These are phyloP conservation scores for Yarrowia osloensis DNA, from an alignment of 805 yeast species.

Conservation along the genomic window DNA sequence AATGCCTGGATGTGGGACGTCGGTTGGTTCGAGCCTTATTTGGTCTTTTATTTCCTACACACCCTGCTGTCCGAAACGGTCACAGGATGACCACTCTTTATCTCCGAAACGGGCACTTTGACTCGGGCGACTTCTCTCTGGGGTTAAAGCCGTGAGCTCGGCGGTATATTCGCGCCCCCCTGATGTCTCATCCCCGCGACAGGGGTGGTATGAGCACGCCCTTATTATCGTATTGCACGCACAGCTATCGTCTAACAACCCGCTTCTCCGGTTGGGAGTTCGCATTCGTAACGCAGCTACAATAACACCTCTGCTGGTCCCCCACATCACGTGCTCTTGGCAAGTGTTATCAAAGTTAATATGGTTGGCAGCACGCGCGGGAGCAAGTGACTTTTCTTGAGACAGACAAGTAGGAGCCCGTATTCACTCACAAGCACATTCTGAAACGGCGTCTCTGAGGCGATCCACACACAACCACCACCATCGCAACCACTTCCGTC, in stretches of 20 bases:
- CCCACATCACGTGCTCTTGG: constrained; percentile 21
- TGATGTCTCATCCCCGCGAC: background rate
- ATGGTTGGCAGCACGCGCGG: background rate
- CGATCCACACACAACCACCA: background rate
- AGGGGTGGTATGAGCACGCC: background rate
- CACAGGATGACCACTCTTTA: background rate
- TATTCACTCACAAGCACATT: background rate
- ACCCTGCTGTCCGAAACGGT: background rate
- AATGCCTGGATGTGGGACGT: background rate
- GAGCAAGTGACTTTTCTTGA: constrained; percentile 9
- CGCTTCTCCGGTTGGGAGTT: background rate
- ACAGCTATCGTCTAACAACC: background rate
- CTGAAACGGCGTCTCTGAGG: background rate
- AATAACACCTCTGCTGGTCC: background rate
- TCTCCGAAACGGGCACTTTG: background rate
- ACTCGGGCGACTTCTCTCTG: background rate
- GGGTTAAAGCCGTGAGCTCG: background rate
- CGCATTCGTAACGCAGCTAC: background rate
- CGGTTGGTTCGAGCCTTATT: background rate
- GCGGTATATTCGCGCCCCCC: background rate
- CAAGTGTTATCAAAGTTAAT: constrained; percentile 19
- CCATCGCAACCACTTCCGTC: too few relatives aligned
- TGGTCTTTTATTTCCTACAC: background rate
- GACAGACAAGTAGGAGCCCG: too few relatives aligned
- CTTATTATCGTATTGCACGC: too few relatives aligned